Evolutionary conservation across 108 stramenopile genomes (phyloP).

Genomic region (Cylindrotheca fusiformis): DNA sequence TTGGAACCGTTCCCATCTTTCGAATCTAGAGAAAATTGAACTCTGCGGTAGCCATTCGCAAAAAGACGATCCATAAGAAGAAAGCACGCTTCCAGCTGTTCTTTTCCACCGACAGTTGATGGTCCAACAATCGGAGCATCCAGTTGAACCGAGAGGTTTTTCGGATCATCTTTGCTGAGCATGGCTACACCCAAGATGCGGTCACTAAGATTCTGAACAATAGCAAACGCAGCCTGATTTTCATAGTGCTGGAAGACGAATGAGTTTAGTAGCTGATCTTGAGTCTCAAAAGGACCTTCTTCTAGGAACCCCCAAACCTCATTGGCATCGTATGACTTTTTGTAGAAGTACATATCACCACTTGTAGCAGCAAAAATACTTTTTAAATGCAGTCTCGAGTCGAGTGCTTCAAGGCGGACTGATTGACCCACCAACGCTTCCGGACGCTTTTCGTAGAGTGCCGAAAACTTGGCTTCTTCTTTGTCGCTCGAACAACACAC

Average conservation of each 20-base stretch:
- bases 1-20: slow-evolving; percentile 55
- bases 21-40: slow-evolving; percentile 70
- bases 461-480: slow-evolving; percentile 52
- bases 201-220: slow-evolving; percentile 68
- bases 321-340: slow-evolving; percentile 61
- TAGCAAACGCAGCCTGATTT: slow-evolving; percentile 73
- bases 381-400: slow-evolving; percentile 47
- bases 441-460: slow-evolving; percentile 47
- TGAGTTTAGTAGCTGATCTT: slow-evolving; percentile 41
- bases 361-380: slow-evolving; percentile 61
- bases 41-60: slow-evolving; percentile 78
- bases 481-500: slow-evolving; percentile 53
- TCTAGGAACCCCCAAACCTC: slow-evolving; percentile 85
- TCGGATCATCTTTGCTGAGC: slow-evolving; percentile 66
- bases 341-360: slow-evolving; percentile 49
- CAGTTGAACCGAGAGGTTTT: slow-evolving; percentile 67
- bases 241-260: slow-evolving; percentile 60
- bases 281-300: slow-evolving; percentile 64
- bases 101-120: slow-evolving; percentile 44
- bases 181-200: slow-evolving; percentile 62
- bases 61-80: slow-evolving; percentile 77
- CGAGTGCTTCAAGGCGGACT: slow-evolving; percentile 67
- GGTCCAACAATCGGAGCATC: slow-evolving; percentile 74
- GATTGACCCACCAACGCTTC: slow-evolving; percentile 59
- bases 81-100: slow-evolving; percentile 79